These are phyloP conservation scores for Phytophthora pinifolia DNA, from an alignment of 352 stramenopile species.

Conservation along the genomic window DNA sequence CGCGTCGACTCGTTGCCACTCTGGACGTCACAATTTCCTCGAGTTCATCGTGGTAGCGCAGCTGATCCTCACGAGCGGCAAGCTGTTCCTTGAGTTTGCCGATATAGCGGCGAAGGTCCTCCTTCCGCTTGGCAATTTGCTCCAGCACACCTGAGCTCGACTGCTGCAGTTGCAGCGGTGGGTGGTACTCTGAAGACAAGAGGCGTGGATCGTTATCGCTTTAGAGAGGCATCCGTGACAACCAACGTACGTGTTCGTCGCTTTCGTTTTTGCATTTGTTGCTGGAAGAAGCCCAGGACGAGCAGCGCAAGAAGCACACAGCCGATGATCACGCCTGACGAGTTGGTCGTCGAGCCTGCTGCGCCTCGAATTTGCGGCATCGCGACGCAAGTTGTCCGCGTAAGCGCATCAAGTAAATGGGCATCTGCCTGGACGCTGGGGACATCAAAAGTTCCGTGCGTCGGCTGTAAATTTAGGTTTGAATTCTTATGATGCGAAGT, in stretches of 20 bases:
- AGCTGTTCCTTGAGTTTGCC: constrained; percentile 48
- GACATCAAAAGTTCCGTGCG: too few relatives aligned
- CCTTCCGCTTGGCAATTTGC: constrained; percentile 62
- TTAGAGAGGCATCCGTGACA: not conserved
- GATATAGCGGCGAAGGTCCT: constrained; percentile 66
- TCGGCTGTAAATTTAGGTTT: not conserved
- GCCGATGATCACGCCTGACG: constrained; percentile 43
- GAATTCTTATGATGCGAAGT: not conserved
- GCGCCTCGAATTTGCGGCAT: constrained; percentile 47
- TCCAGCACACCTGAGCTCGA: constrained; percentile 32
- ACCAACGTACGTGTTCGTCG: constrained; percentile 19
- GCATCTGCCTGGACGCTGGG: too few relatives aligned
- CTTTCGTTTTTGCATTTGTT: constrained; percentile 33
- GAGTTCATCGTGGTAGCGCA: constrained; percentile 64
- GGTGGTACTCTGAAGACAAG: constrained; percentile 39
- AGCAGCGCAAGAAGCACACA: constrained; percentile 39
- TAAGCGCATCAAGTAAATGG: too few relatives aligned
- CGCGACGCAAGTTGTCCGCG: too few relatives aligned
- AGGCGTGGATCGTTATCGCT: not conserved
- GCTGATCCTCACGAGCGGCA: constrained; percentile 48
- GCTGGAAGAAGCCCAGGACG: constrained; percentile 40
- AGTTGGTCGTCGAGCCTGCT: constrained; percentile 25
- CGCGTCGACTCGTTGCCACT: constrained; percentile 43
- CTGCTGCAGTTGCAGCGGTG: constrained; percentile 40
- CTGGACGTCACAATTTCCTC: constrained; percentile 64